Percentiles rank a stretch among this genome's conserved stretches.
Conservation (phyloP, 768 basidiomycete species). For the Rickenella mellea region DNA sequence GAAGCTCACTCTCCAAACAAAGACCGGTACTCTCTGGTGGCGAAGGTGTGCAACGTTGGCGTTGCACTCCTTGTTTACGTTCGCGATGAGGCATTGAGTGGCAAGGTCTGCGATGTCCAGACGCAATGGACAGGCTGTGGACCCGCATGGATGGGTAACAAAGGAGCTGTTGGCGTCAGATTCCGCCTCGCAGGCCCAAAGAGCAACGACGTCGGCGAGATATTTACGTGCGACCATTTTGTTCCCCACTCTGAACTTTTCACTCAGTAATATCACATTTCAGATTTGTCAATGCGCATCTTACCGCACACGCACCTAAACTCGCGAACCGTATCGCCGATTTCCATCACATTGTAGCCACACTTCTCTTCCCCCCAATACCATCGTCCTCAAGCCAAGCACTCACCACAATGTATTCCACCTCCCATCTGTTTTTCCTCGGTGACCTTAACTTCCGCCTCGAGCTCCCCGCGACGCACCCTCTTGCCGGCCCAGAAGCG, state of each 20-base stretch:
- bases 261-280: not conserved
- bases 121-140: slow-evolving; percentile 66
- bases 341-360: slow-evolving; percentile 72
- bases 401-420: slow-evolving; percentile 63
- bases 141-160: slow-evolving; percentile 81
- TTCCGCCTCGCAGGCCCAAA: slow-evolving; percentile 59
- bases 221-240: slow-evolving; percentile 64
- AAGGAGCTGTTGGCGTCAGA: slow-evolving; percentile 85
- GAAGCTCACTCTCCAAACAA: slow-evolving; percentile 62
- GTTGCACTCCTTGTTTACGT: slow-evolving; percentile 85
- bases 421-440: slow-evolving; percentile 86
- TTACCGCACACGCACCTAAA: slow-evolving; percentile 72
- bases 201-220: slow-evolving; percentile 49
- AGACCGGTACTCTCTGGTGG: slow-evolving; percentile 69
- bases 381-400: slow-evolving; percentile 24
- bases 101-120: slow-evolving; percentile 53
- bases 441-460: slow-evolving; percentile 93
- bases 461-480: slow-evolving; percentile 46
- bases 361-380: slow-evolving; percentile 65
- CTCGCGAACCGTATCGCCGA: slow-evolving; percentile 61
- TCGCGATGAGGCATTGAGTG: slow-evolving; percentile 55
- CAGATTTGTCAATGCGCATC: slow-evolving; percentile 89
- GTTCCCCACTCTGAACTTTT: slow-evolving; percentile 1
- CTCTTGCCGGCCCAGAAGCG: slow-evolving; percentile 26
- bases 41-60: slow-evolving; percentile 76